Evolutionary conservation across 768 basidiomycete genomes (phyloP), one percentile per base, ranked within the genome.

Genomic region (Kwoniella dejecticola): DNA sequence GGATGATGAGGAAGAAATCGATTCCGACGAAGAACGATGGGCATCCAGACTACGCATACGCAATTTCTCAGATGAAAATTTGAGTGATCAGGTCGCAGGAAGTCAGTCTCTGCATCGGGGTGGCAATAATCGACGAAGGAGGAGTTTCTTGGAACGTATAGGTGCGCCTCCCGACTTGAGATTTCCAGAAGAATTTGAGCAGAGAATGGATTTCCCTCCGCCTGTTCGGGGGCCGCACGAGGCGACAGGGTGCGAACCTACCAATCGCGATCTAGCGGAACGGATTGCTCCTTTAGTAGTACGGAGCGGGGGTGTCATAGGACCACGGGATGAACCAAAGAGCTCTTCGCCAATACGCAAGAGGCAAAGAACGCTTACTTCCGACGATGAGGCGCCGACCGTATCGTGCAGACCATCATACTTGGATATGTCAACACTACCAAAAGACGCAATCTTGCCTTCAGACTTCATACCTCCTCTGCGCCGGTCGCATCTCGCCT

Each of bases 81-180:
- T 64, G 2, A 58, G 56, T 40, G 63, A 41, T 44, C 52, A 30
- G 0, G 60, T 41, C 24, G 33, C 21, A 24, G 31, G 29, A 40
- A 29, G 23, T 53, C 48, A 23, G 42, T 30, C 15, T 40, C 15
- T 68, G 21, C 52, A 49, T 38, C 47, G 67, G 23, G 67, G 67
- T 15, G 47, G 56, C 5, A 65, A 68, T 33, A 64, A 64, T 36
- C 36, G 67, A n/a, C 60, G 63, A 21, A 54, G 67, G 42, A 36
- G 49, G 21, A 47, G 54, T 19, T 55, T 66, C 26, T n/a, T 66
- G 23, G 30, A 62, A 49, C 24, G 64, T 8, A 55, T 58, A 2
- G 48, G 44, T 10, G 60, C 52, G 7, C 52, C 55, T 26, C 30
- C 40, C 10, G 57, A 55, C 19, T 21, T 56, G 3, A 31, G 41